Evolutionary conservation across 495 filamentous ascomycete genomes (phyloP), one percentile per base, ranked within the genome.

Genomic region (Xylaria acuta): DNA sequence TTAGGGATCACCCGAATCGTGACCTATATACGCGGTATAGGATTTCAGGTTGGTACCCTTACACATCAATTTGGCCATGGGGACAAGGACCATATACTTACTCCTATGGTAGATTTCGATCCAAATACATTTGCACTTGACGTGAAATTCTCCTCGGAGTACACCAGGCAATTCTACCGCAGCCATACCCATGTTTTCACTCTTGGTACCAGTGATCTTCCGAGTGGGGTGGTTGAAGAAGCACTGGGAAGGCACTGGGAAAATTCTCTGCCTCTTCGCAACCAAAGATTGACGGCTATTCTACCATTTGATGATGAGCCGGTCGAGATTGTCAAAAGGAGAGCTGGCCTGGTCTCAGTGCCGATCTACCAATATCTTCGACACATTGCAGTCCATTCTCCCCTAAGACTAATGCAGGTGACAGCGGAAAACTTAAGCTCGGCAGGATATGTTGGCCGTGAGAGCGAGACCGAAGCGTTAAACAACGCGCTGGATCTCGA

Each of bases 221-320:
- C 71, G 25, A 14, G 16, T 4, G 34, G 70, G 34, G 18, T 72
- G 11, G 11, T 64, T 1, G 47, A 71, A 12, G 38, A 69, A 6
- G 60, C 51, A 2, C 60, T 73, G 22, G 20, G 51, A 18, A 8
- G 12, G 3, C 36, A 59, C 1, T 58, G 65, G 34, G 22, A 16
- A 7, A 60, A 75, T 12, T 20, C 16, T 45, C 72, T 62, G 27
- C 75, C 77, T 36, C 56, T 79, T 4, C 75, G 75, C 5, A 68
- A 67, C 3, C 8, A 64, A 22, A 47, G 30, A 6, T 20, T 43
- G 3, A 63, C 36, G 16, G 47, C 38, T 30, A 72, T 77, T 20
- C 70, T 79, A 2, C 75, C 75, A 30, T 79, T 77, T 40, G 77
- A 79, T 36, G 75, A 79, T 11, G 75, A 77, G 38, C 43, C 40